Evolutionary conservation across 2,329 filamentous ascomycete genomes (phyloP), one percentile per base, ranked within the genome.

Genomic region (Calonectria naviculata): DNA sequence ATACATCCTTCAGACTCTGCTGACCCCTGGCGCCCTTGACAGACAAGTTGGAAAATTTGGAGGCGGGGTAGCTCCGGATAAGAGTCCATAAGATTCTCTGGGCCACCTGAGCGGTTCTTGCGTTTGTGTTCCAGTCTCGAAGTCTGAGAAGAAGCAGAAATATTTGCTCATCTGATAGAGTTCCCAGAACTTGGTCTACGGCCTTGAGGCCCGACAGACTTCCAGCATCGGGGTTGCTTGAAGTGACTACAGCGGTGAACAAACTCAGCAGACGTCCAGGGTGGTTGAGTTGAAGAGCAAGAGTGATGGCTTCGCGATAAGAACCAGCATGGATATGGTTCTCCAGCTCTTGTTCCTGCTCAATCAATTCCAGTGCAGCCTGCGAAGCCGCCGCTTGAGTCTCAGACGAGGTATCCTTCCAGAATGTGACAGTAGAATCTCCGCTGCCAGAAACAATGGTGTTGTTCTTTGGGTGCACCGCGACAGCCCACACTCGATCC

Each of bases 61-160:
- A 90, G 3, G 94, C 93, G 1, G 95, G 93, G 79, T 98, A 97
- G 70, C 92, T 93, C 74, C 91, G 91, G 63, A 98, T 91, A 9
- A 99, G 80, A 1, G 93, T 91, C 86, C 92, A 93, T 9, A 99
- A 85, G 17, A 99, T 92, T 38, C 93, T 91, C 83, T 99, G 97
- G 1, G 97, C 94, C 1, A 98, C 91, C 6, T 92, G 89, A 1
- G 95, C 93, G 4, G 95, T 97, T 72, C 94, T 90, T 0, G 95
- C 95, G 78, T 98, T 98, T 5, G 97, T 97, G 81, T 99, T 99
- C 97, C 97, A 99, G 84, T 99, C 97, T 54, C 97, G 90, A 52
- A 98, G 84, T 70, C 97, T 89, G 42, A 96, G 87, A 0, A 99
- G 89, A 17, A 99, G 89, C 8, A 91, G 87, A 83, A 94, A 97